phyloP scores from a whole-genome alignment of 2,329 filamentous ascomycete species.

The Pestalotiopsis sp. region DNA sequence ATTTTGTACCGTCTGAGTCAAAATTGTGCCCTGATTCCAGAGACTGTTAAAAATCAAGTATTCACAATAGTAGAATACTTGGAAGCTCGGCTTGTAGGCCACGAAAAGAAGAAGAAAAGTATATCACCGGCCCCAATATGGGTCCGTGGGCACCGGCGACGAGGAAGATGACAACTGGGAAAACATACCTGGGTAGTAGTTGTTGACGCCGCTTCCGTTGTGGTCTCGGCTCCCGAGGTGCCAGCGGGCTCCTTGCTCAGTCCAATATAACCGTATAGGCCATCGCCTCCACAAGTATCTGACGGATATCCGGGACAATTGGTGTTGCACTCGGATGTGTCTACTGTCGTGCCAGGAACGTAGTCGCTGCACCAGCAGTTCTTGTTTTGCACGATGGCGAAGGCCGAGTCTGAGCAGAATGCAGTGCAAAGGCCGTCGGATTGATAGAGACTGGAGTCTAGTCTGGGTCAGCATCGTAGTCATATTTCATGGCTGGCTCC shows the following conservation, averaged over 20 bases:
- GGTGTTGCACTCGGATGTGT: constrained; percentile 49
- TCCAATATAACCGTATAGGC: constrained; percentile 65
- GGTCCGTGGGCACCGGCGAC: not conserved
- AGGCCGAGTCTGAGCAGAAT: constrained; percentile 63
- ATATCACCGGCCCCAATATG: not conserved
- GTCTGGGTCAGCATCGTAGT: not conserved
- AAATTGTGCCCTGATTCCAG: constrained; percentile 26
- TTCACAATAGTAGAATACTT: constrained; percentile 1
- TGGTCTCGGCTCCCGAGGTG: constrained; percentile 41
- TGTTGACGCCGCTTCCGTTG: constrained; percentile 23
- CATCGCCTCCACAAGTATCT: constrained; percentile 65
- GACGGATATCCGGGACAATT: constrained; percentile 67
- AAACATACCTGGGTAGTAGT: constrained; percentile 26
- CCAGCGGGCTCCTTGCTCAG: constrained; percentile 56
- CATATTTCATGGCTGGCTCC: constrained; percentile 10
- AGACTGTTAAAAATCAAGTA: constrained; percentile 25
- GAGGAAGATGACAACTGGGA: constrained; percentile 10
- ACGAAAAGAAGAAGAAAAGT: not conserved
- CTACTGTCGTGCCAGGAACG: constrained; percentile 50
- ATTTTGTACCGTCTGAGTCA: constrained; percentile 34
- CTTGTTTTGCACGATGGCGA: constrained; percentile 65
- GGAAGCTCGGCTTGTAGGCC: not conserved
- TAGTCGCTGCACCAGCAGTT: constrained; percentile 77
- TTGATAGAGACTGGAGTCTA: constrained; percentile 60
- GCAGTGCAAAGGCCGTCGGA: constrained; percentile 69